A percentile compares a stretch with the other conserved stretches of the same genome.
These are phyloP conservation scores for Leucaena leucocephala DNA, from an alignment of 306 rosid species.

Conservation along the genomic window DNA sequence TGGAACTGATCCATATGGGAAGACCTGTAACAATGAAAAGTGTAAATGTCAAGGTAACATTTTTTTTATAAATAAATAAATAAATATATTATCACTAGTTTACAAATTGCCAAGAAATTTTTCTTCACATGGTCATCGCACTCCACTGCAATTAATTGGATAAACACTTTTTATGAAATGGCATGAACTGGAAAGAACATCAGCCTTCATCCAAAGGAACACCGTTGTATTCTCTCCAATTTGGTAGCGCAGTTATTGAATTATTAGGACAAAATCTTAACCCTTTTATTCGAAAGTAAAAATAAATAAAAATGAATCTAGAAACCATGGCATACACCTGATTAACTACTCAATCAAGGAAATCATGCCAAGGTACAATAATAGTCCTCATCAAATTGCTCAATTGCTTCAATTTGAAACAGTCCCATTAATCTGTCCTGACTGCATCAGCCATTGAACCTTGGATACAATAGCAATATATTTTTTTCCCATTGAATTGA, in stretches of 20 bases:
- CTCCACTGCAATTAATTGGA: constrained; percentile 25
- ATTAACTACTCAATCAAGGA: neutral
- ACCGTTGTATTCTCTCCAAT: neutral
- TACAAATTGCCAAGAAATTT: constrained; percentile 4
- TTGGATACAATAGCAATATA: neutral
- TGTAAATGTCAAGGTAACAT: constrained; percentile 25
- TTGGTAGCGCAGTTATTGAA: neutral
- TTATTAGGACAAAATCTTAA: constrained; percentile 10
- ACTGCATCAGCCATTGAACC: neutral
- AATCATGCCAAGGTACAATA: neutral
- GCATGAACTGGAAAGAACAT: constrained; percentile 27
- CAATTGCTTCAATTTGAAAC: neutral
- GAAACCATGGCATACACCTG: neutral
- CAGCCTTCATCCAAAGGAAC: neutral
- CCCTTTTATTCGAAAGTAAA: neutral
- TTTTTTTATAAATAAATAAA: constrained; percentile 12
- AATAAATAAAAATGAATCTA: neutral
- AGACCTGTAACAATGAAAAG: constrained; percentile 60
- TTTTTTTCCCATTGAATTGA: neutral
- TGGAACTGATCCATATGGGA: constrained; percentile 92
- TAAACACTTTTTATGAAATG: constrained; percentile 14
- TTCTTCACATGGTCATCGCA: constrained; percentile 21
- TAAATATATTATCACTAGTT: constrained; percentile 26
- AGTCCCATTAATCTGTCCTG: neutral
- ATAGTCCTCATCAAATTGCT: neutral